Conservation (phyloP, 768 basidiomycete genomes). For the Imleria badia region DNA sequence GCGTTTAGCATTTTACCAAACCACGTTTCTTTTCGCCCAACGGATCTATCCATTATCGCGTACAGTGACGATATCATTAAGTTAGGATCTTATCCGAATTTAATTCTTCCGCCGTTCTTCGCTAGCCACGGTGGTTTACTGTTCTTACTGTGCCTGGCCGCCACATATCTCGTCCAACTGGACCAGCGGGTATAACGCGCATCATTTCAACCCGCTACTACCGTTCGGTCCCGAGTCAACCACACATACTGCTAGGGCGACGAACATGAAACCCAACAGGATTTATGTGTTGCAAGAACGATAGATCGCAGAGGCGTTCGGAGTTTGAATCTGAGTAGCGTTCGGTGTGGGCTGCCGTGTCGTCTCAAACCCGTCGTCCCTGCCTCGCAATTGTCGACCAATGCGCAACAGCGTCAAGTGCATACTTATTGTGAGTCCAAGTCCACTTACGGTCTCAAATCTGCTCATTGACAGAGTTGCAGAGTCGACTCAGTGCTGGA, state of each 20-base stretch:
- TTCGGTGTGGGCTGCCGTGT: no score
- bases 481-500: no score
- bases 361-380: no score
- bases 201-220: neutral
- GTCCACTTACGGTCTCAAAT: no score
- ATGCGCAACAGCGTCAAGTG: no score
- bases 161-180: neutral
- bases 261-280: slow-evolving; percentile 1
- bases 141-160: neutral
- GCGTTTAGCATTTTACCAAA: neutral
- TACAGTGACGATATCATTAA: neutral
- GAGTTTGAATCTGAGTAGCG: no score
- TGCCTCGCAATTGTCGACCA: no score
- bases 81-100: neutral
- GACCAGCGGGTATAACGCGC: neutral
- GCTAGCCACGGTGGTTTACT: neutral
- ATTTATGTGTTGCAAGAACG: no score
- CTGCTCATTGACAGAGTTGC: no score
- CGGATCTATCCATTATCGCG: neutral
- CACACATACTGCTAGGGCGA: neutral
- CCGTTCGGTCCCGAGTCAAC: slow-evolving; percentile 8
- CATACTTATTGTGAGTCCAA: no score
- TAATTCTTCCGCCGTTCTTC: neutral
- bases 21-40: neutral
- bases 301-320: no score